phyloP scores from a whole-genome alignment of 495 filamentous ascomycete genomes.

The Aspergillus diversus region DNA sequence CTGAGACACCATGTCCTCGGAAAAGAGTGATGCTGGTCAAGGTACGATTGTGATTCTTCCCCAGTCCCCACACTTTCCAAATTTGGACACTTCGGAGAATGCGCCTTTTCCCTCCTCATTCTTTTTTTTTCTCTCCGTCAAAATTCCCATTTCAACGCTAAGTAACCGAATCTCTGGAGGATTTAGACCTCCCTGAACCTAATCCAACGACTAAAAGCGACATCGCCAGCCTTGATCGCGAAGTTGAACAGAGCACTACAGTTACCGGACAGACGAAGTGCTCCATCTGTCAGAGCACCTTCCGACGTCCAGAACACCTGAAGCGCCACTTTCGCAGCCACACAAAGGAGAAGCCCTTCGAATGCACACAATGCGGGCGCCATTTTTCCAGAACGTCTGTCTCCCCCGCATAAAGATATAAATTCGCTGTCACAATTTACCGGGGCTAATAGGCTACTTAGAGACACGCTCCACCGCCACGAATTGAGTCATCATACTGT shows the following conservation, averaged over 20 bases:
- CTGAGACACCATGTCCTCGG: constrained; percentile 41
- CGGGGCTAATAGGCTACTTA: constrained; percentile 21
- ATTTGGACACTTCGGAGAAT: background rate
- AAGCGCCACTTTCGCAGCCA: constrained; percentile 74
- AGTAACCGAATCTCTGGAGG: constrained; percentile 13
- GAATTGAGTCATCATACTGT: constrained; percentile 54
- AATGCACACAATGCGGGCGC: constrained; percentile 67
- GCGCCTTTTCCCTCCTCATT: background rate
- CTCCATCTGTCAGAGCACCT: constrained; percentile 57
- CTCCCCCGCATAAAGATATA: background rate
- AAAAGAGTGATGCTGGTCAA: constrained; percentile 32
- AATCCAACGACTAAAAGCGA: constrained; percentile 19
- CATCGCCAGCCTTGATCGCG: constrained; percentile 28
- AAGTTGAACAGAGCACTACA: constrained; percentile 22
- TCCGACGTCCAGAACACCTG: constrained; percentile 70
- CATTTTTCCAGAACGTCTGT: constrained; percentile 65
- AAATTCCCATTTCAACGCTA: background rate
- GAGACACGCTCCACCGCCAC: constrained; percentile 61
- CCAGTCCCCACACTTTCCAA: constrained; percentile 5
- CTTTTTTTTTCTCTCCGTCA: background rate
- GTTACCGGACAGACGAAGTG: constrained; percentile 43
- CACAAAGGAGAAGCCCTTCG: constrained; percentile 70
- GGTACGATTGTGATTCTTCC: constrained; percentile 22
- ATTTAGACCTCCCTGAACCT: constrained; percentile 25
- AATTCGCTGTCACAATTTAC: background rate